These are phyloP conservation scores for Fusarium ambrosium DNA, from an alignment of 2,329 filamentous ascomycete species.

Conservation along the genomic window DNA sequence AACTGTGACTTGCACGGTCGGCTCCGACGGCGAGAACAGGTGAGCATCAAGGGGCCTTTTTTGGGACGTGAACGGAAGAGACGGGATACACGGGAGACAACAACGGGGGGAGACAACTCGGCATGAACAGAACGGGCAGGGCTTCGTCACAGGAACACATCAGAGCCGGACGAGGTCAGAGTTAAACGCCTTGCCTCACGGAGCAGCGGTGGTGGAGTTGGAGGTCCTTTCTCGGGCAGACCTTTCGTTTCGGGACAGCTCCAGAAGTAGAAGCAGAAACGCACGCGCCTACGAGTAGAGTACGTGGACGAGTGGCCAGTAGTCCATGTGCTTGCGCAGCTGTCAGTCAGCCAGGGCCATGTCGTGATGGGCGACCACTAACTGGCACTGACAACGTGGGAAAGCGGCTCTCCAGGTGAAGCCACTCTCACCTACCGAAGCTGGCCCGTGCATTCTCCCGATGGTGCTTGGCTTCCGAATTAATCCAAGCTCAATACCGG, in stretches of 20 bases:
- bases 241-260: conserved; percentile 3
- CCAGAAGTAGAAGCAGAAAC: conserved; percentile 12
- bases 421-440: conserved; percentile 30
- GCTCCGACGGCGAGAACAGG: conserved; percentile 6
- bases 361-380: conserved; percentile 15
- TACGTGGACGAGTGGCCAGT: not conserved
- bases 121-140: not conserved
- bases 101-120: conserved; percentile 3
- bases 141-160: not conserved
- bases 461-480: conserved; percentile 42
- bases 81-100: conserved; percentile 6
- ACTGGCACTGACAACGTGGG: conserved; percentile 20
- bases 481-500: conserved; percentile 26
- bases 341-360: conserved; percentile 14
- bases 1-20: not conserved
- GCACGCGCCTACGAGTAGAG: conserved; percentile 6
- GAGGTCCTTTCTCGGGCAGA: conserved; percentile 37
- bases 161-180: conserved; percentile 17
- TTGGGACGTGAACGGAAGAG: not conserved
- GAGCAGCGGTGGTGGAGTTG: conserved; percentile 31
- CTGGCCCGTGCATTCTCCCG: conserved; percentile 12
- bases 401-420: conserved; percentile 24
- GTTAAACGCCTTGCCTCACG: conserved; percentile 26
- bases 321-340: conserved; percentile 3
- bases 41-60: not conserved